These are phyloP conservation scores for Tylopilus sp. DNA, from an alignment of 768 basidiomycete genomes.

Conservation along the genomic window DNA sequence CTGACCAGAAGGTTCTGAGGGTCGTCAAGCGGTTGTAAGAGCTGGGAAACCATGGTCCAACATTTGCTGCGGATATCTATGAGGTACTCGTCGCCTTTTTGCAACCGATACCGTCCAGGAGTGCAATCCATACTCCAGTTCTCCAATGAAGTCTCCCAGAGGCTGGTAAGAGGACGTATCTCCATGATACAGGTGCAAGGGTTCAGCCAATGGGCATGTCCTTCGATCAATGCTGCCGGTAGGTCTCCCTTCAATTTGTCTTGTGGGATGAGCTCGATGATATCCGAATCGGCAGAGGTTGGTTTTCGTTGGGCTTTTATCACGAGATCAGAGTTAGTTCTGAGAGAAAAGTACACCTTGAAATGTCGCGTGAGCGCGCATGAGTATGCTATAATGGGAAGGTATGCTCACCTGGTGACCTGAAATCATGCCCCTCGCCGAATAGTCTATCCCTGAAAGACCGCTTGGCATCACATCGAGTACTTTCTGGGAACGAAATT, in stretches of 20 bases:
- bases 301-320: not conserved
- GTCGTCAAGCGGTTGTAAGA: slow-evolving; percentile 24
- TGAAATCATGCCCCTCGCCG: slow-evolving; percentile 15
- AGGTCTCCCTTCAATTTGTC: not conserved
- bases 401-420: slow-evolving; percentile 17
- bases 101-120: not conserved
- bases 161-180: not conserved
- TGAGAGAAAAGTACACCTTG: too few relatives aligned
- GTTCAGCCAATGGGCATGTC: too few relatives aligned
- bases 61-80: slow-evolving; percentile 25
- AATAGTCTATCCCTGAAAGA: slow-evolving; percentile 25
- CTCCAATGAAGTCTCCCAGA: not conserved
- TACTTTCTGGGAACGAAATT: slow-evolving; percentile 9
- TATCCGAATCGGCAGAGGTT: not conserved
- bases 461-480: slow-evolving; percentile 23
- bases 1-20: slow-evolving; percentile 23
- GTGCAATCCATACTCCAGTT: not conserved
- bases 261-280: not conserved
- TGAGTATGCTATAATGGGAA: not conserved
- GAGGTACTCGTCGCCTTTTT: not conserved
- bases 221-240: not conserved
- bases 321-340: not conserved
- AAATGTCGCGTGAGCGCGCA: not conserved
- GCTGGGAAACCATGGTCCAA: slow-evolving; percentile 26
- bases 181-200: not conserved